Base-by-base conservation (phyloP, 1,139 yeast species). In the Yamadazyma membranifaciens region DNA sequence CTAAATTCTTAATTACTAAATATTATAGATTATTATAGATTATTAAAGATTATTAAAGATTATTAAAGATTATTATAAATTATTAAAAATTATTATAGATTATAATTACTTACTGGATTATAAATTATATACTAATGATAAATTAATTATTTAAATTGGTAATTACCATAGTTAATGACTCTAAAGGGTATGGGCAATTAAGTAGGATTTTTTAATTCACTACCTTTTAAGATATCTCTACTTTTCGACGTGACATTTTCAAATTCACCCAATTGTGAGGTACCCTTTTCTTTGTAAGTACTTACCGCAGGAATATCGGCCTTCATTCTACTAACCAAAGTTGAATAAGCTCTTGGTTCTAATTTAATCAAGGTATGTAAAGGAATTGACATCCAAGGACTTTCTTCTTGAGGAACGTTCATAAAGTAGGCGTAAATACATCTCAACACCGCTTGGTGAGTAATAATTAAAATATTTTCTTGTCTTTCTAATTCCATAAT, bases 381-480 rank as follows among this genome's bases (percentile, higher is more conserved):
- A 7, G 99, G 99, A 42, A 92, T 95, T 37, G 95, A 88, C 96
- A 92, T 91, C 98, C 98, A 92, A 4, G 99, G 99, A 45, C 91
- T 80, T 59, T 89, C 94, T 55, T 92, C 97, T 62, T 91, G 98
- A 4, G 97, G 96, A 14, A 92, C 96, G 60, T 92, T 92, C 98
- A 92, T 94, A 60, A 91, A 92, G 62, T 94, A 92, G 4, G 98
- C 98, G 63, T 92, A 92, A 42, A 92, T 83, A 61, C 99, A 92
- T 55, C 99, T 79, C 52, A 92, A 73, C 16, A 92, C 98, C 0
- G 98, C 98, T 65, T 92, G 99, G 60, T 92, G 99, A 12, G 98
- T 94, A 34, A 94, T 94, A 48, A 92, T 92, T 60, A 94, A 73
- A 42, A 92, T 89, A 60, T 92, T 91, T 54, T 92, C 98, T 64